Base-by-base conservation (phyloP, 192 early-diverging fungal genomes). In the Coemansia asiatica region DNA sequence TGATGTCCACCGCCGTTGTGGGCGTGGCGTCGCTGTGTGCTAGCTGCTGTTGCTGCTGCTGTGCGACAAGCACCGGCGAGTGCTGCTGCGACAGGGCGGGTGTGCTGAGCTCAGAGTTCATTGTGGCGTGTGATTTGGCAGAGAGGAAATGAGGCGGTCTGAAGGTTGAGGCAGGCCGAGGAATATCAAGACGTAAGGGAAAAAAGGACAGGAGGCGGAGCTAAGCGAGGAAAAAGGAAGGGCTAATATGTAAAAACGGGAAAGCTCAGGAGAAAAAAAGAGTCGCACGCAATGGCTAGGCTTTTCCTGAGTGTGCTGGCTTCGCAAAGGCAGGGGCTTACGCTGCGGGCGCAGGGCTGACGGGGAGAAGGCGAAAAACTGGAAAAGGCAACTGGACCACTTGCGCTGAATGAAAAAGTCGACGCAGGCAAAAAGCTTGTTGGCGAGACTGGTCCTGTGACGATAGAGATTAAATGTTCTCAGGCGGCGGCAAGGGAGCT, bases 71-170 rank as follows among this genome's bases (percentile, higher is more conserved):
- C 22, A 64, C 63, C 19, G 79, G 79, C 55, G 79, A 81, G 63
- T 81, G 79, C 67, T 81, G 79, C 64, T 81, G 73, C 31, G 79
- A 81, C 66, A 70, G 69, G 27, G 68, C 55, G 6, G 79, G 79
- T 12, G 79, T 73, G 67, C 66, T 72, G 62, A 69, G 75, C 56
- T 81, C 79, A 27, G 79, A 69, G 73, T 81, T 75, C 79, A 81
- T 81, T 58, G 72, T 35, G 38, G 35, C 28, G 68, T 67, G 29
- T 67, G 74, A 40, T 35, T 21, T 56, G 15, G 31, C 31, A 33
- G 31, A 8, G 31, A 21, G 66, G 27, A 27, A n/a, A 56, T 15
- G 38, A 61, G 51, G 47, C 36, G 22, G 60, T 53, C n/a, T 33
- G 21, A 40, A 51, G 44, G 53, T 35, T 56, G 71, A 48, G 57